phyloP scores from a whole-genome alignment of 2,329 filamentous ascomycete species.

The Ceratocystis albifundus region DNA sequence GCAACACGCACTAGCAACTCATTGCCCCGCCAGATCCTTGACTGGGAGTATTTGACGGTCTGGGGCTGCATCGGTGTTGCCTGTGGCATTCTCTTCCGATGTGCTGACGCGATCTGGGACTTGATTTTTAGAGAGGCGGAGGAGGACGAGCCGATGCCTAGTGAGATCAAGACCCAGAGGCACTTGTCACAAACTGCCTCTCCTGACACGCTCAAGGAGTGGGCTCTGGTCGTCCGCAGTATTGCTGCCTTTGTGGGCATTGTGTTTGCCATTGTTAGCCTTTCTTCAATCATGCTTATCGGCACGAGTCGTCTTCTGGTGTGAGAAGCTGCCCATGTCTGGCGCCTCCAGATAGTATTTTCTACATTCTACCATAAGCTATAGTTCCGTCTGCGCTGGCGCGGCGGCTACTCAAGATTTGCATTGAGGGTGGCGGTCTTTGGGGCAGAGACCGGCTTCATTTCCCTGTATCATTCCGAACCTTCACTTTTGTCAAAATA shows the following conservation, averaged over 20 bases:
- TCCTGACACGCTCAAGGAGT: slow-evolving; percentile 47
- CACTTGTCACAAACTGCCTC: slow-evolving; percentile 24
- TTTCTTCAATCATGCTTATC: not conserved
- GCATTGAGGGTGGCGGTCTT: not conserved
- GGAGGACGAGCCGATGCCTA: slow-evolving; percentile 29
- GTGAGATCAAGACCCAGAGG: slow-evolving; percentile 25
- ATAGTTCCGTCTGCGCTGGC: not conserved
- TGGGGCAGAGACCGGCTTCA: not conserved
- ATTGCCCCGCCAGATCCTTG: not conserved
- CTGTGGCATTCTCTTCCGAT: slow-evolving; percentile 70
- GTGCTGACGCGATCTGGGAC: slow-evolving; percentile 68
- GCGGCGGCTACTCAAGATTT: not conserved
- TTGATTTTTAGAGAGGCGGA: slow-evolving; percentile 35
- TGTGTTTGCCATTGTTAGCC: slow-evolving; percentile 57
- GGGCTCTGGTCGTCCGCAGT: slow-evolving; percentile 53
- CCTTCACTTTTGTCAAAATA: not conserved
- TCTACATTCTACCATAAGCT: not conserved
- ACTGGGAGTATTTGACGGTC: slow-evolving; percentile 59
- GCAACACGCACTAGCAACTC: slow-evolving; percentile 5
- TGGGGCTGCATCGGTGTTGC: slow-evolving; percentile 75
- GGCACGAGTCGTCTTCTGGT: not conserved
- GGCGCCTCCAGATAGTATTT: not conserved
- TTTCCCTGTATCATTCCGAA: not conserved
- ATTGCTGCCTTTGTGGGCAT: slow-evolving; percentile 52
- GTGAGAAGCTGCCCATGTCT: not conserved